A percentile compares a stretch with the other conserved stretches of the same genome.
phyloP scores from a whole-genome alignment of 73 alveolate species.

The Breviolum minutum region DNA sequence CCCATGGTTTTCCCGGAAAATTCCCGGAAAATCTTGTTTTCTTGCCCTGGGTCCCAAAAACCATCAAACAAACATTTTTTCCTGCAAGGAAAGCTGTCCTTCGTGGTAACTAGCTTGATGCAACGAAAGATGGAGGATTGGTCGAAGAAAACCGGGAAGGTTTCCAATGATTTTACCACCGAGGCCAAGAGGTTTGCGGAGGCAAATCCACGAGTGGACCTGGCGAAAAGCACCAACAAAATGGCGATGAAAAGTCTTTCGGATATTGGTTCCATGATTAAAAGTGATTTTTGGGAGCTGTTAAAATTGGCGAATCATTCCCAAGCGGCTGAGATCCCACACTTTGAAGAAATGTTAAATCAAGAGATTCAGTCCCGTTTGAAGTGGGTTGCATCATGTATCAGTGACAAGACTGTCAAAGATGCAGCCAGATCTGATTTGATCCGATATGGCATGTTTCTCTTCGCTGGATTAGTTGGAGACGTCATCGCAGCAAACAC shows the following conservation, averaged over 20 bases:
- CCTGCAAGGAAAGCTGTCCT: conserved; percentile 13
- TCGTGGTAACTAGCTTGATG: neutral
- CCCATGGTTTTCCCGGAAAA: too few relatives aligned
- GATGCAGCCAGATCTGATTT: neutral
- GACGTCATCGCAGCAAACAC: conserved; percentile 1
- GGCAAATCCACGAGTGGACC: conserved; percentile 60
- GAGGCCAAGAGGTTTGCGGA: conserved; percentile 47
- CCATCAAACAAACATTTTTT: too few relatives aligned
- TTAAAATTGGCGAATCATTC: conserved; percentile 33
- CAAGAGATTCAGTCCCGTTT: conserved; percentile 35
- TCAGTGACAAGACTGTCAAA: neutral
- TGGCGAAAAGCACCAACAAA: conserved; percentile 25
- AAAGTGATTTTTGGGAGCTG: conserved; percentile 83
- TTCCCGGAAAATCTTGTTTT: too few relatives aligned
- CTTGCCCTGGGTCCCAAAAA: too few relatives aligned
- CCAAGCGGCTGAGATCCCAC: neutral
- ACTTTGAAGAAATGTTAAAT: conserved; percentile 1
- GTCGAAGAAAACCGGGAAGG: too few relatives aligned
- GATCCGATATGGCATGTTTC: conserved; percentile 29
- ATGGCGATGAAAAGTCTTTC: conserved; percentile 38
- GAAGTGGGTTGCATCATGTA: conserved; percentile 16
- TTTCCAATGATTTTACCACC: neutral
- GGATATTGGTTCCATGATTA: neutral
- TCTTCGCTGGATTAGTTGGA: conserved; percentile 19
- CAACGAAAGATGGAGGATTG: neutral